Conservation (phyloP, 345 rosid genomes). For the Conringia planisiliqua region DNA sequence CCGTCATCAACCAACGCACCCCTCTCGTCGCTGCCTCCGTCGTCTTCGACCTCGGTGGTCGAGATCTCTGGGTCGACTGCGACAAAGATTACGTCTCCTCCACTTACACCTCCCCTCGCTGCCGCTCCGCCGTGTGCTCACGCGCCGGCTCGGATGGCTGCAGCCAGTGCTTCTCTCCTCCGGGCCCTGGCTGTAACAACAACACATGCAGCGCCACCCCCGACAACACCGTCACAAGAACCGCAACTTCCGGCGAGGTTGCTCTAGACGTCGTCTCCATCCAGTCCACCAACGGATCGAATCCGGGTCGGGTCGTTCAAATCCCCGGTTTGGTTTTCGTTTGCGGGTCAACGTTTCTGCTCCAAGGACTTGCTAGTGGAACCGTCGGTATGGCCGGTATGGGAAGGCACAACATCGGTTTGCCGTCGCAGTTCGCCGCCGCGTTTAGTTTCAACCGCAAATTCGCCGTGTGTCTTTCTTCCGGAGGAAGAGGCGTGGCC, state of each 20-base stretch:
- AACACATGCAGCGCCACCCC: conserved; percentile 53
- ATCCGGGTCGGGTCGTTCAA: conserved; percentile 46
- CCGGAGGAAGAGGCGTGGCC: conserved; percentile 43
- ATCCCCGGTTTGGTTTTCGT: conserved; percentile 42
- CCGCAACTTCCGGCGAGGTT: conserved; percentile 51
- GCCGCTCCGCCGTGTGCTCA: conserved; percentile 59
- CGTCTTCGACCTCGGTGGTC: conserved; percentile 69
- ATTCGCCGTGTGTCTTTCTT: conserved; percentile 57
- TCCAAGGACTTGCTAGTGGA: conserved; percentile 50
- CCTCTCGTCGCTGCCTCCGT: conserved; percentile 49
- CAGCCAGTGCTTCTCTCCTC: conserved; percentile 42
- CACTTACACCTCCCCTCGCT: conserved; percentile 49
- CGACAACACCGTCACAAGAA: conserved; percentile 42
- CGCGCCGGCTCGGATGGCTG: conserved; percentile 49
- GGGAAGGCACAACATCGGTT: conserved; percentile 46
- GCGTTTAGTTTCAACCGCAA: conserved; percentile 57
- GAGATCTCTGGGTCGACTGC: conserved; percentile 62
- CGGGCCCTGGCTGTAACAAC: conserved; percentile 70
- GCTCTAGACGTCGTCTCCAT: conserved; percentile 57
- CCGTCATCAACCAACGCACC: conserved; percentile 57
- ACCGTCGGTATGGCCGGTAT: conserved; percentile 60
- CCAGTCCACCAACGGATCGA: conserved; percentile 61
- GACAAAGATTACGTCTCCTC: conserved; percentile 53
- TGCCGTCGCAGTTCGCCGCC: conserved; percentile 54
- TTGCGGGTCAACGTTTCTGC: conserved; percentile 45